Base-by-base conservation (phyloP, 2,329 filamentous ascomycete genomes). In the Trichoderma cornu-damae region DNA sequence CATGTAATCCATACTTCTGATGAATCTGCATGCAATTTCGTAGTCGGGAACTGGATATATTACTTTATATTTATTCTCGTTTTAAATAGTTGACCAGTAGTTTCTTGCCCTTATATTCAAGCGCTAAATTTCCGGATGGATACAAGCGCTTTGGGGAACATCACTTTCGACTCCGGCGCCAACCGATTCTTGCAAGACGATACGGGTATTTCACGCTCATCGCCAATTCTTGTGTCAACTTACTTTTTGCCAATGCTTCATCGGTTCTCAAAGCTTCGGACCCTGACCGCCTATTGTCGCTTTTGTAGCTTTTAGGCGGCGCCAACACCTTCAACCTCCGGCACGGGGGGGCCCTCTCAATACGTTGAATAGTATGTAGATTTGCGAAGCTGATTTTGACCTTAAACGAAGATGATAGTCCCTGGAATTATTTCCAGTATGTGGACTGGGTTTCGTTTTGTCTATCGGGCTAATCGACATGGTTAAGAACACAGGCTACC, bases 391-490 rank as follows among this genome's bases (percentile, higher is more conserved):
- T 40, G 48, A 58, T 18, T 58, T 58, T 18, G 56, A 58, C 8
- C 56, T 58, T 2, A 58, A n/a, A 58, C 5, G 56, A 53, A 6
- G 56, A 58, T 26, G 56, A 48, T 4, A 52, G 48, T 24, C 47
- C 47, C 16, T 58, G 56, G 56, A 53, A 58, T 5, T 58, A 58
- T 18, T 58, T 58, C 34, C 56, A 58, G 26, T 58, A 58, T 38
- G 56, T 58, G 38, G 47, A 58, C 28, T 58, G 56, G 56, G 40
- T 47, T 3, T n/a, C 38, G 4, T 52, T 53, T n/a, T n/a, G n/a
- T n/a, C 30, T 58, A 38, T 24, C 56, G 48, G 4, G 20, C 35
- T 8, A 32, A 52, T 2, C n/a, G n/a, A n/a, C n/a, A n/a, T n/a
- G n/a, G n/a, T n/a, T n/a, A n/a, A n/a, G n/a, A n/a, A n/a, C n/a